phyloP scores from a whole-genome alignment of 2,329 filamentous ascomycete genomes.

The Leptographium galeiforme region DNA sequence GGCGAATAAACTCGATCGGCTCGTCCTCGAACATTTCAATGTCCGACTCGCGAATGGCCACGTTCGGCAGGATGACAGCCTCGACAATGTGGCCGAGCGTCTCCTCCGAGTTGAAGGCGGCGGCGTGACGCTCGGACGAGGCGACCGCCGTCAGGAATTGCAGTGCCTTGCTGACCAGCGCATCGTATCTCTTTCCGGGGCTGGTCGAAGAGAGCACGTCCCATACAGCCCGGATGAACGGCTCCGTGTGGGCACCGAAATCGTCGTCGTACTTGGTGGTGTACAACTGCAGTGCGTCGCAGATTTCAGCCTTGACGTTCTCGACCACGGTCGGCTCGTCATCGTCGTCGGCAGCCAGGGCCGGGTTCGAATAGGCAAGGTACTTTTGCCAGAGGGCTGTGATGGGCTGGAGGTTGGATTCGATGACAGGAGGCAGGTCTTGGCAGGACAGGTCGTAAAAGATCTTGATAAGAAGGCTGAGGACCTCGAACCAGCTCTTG shows the following conservation, averaged over 20 bases:
- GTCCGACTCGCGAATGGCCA: constrained; percentile 83
- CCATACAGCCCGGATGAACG: constrained; percentile 87
- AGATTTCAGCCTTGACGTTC: constrained; percentile 83
- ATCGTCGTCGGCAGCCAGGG: constrained; percentile 57
- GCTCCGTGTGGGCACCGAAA: constrained; percentile 65
- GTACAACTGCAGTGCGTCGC: constrained; percentile 79
- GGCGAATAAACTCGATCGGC: constrained; percentile 93
- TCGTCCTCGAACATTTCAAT: constrained; percentile 96
- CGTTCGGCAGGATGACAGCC: constrained; percentile 89
- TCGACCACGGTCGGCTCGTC: constrained; percentile 85
- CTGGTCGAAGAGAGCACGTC: constrained; percentile 77
- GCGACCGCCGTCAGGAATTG: constrained; percentile 90
- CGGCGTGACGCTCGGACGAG: constrained; percentile 61
- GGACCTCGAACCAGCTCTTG: constrained; percentile 65
- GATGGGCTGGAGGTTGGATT: constrained; percentile 70
- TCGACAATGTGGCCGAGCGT: constrained; percentile 80
- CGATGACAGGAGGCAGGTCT: constrained; percentile 87
- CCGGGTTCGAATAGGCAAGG: constrained; percentile 73
- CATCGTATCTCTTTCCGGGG: constrained; percentile 82
- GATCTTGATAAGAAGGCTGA: constrained; percentile 82
- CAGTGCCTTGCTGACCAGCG: constrained; percentile 83
- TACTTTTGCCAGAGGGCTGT: constrained; percentile 82
- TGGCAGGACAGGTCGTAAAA: constrained; percentile 96
- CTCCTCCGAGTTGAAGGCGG: constrained; percentile 70
- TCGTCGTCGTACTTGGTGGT: constrained; percentile 93